These are phyloP conservation scores for Dichotomopilus funicola DNA, from an alignment of 2,329 filamentous ascomycete genomes.

Conservation along the genomic window DNA sequence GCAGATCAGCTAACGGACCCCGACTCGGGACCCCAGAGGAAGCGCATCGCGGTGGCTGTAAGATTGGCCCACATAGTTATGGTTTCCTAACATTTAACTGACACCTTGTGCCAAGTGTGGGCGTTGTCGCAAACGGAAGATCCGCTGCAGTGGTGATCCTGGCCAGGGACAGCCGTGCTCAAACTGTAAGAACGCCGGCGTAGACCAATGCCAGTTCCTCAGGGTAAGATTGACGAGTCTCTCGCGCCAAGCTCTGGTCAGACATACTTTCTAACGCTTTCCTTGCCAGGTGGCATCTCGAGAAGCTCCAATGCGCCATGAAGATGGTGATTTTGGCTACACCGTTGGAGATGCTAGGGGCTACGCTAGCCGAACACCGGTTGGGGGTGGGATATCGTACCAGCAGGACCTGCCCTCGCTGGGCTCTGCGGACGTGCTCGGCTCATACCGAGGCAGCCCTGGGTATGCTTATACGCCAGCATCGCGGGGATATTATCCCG, in stretches of 20 bases:
- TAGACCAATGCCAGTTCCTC: slow-evolving; percentile 69
- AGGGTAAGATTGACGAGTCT: slow-evolving; percentile 50
- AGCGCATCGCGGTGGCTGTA: slow-evolving; percentile 55
- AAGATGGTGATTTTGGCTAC: slow-evolving; percentile 31
- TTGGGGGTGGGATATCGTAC: slow-evolving; percentile 24
- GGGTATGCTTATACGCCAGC: slow-evolving; percentile 26
- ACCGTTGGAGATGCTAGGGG: slow-evolving; percentile 31
- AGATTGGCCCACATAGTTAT: slow-evolving; percentile 24
- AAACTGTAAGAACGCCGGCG: slow-evolving; percentile 72
- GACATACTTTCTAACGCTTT: slow-evolving; percentile 2
- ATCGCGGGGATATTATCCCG: slow-evolving; percentile 30
- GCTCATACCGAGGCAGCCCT: slow-evolving; percentile 30
- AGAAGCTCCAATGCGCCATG: slow-evolving; percentile 32
- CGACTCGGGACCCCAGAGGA: slow-evolving; percentile 42
- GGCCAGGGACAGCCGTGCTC: slow-evolving; percentile 71
- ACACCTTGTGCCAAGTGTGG: slow-evolving; percentile 57
- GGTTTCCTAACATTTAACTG: background rate
- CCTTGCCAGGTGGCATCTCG: slow-evolving; percentile 33
- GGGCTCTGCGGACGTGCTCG: slow-evolving; percentile 28
- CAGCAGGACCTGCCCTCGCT: slow-evolving; percentile 29
- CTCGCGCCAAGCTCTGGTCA: background rate
- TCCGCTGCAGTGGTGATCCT: slow-evolving; percentile 82
- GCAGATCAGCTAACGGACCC: slow-evolving; percentile 33
- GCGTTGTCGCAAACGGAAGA: slow-evolving; percentile 88
- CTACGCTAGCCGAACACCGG: slow-evolving; percentile 19